Conservation (phyloP, 176 grass and related monocot species). For the Pontederia paniculata region DNA sequence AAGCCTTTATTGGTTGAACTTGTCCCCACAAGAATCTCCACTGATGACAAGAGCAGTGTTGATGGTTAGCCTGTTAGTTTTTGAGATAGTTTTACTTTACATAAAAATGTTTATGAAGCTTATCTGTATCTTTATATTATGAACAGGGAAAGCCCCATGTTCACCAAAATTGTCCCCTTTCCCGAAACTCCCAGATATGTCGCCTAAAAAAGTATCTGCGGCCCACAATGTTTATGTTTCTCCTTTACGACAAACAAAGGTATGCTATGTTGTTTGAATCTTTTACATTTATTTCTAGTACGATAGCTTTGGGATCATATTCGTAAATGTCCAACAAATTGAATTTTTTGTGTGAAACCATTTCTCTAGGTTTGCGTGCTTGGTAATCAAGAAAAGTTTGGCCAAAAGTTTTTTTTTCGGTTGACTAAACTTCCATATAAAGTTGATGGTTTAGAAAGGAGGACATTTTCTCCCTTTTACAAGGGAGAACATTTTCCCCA, state of each 20-base stretch:
- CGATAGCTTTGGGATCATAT: neutral
- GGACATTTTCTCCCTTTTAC: too few relatives aligned
- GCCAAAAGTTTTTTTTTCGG: too few relatives aligned
- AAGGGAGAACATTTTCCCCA: too few relatives aligned
- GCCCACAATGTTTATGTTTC: constrained; percentile 87
- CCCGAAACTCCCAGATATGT: constrained; percentile 91
- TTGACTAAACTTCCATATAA: too few relatives aligned
- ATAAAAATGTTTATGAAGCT: constrained; percentile 20
- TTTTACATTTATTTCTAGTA: neutral
- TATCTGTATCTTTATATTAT: constrained; percentile 18
- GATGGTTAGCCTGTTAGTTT: constrained; percentile 36
- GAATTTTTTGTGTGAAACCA: neutral
- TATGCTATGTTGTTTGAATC: constrained; percentile 18
- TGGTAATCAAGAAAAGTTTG: too few relatives aligned
- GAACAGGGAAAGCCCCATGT: constrained; percentile 45
- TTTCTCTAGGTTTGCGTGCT: neutral
- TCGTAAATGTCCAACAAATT: neutral
- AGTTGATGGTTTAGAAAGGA: too few relatives aligned
- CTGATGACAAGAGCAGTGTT: constrained; percentile 46
- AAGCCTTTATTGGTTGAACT: constrained; percentile 66
- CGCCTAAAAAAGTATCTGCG: constrained; percentile 90
- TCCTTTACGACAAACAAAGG: constrained; percentile 88
- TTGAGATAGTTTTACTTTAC: constrained; percentile 14
- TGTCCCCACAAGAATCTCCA: constrained; percentile 25
- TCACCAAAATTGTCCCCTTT: constrained; percentile 78